Evolutionary conservation across 75 land plant species (phyloP), one percentile per base, ranked within the genome.

Genomic region (Cupressus sempervirens): DNA sequence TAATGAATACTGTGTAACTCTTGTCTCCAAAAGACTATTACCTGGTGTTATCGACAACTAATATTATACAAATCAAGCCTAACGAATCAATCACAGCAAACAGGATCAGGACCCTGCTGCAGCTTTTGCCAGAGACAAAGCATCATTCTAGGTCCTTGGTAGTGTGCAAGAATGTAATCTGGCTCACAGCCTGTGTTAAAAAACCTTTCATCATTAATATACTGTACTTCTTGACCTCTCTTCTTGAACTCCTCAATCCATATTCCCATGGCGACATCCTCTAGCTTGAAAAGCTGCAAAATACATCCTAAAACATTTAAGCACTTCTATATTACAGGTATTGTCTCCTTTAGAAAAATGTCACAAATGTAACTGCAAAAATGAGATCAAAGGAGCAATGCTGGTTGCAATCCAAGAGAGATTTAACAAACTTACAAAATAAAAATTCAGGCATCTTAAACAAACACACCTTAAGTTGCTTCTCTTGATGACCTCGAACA

Each of bases 201-300:
- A 82, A 95, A 94, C 41, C 88, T 84, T 34, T 93, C 92, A 72
- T 95, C 92, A 41, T 82, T 91, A 0, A 87, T 70, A 79, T 94
- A 97, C 50, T 88, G 72, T 12, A 97, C 91, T 34, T 91, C 84
- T 13, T 86, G 84, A 68, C 92, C 91, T 12, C 84, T 56, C 35
- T 89, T 90, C 74, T 90, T 91, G 86, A 85, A 94, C 48, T 93
- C 86, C 58, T 93, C 88, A 18, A 97, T 90, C 99, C 99, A 97
- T n/a, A 95, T 93, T 5, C 99, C 99, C 94, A 97, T 94, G 58
- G 99, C 98, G 29, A 97, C 99, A 89, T 97, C 99, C 87, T 97
- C 99, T 15, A 97, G 91, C 86, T 95, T 97, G 81, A 97, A 97
- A 62, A 94, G 93, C 99, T 97, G 93, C 75, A 85, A 48, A 43